phyloP scores from a whole-genome alignment of 1,284 basidiomycete species.

The Dichomitus squalens region DNA sequence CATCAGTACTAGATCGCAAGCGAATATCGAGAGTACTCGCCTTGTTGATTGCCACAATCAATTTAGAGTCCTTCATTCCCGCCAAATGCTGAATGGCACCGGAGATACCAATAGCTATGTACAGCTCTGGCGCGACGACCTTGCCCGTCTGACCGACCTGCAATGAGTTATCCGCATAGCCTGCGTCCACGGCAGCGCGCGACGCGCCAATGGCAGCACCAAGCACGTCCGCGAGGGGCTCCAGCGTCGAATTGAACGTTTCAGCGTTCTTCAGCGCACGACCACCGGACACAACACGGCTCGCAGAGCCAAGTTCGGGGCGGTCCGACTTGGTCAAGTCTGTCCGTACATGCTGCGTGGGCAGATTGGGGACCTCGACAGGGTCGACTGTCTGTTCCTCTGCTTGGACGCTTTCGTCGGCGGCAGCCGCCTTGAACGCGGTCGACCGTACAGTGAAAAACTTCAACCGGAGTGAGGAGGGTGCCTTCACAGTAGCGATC shows the following conservation, averaged over 20 bases:
- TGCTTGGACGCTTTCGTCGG: conserved; percentile 53
- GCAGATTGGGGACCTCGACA: conserved; percentile 60
- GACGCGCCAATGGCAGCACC: conserved; percentile 97
- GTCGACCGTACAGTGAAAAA: conserved; percentile 97
- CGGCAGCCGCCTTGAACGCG: conserved; percentile 80
- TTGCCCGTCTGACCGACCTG: conserved; percentile 99
- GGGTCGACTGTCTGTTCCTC: conserved; percentile 70
- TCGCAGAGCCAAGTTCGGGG: conserved; percentile 89
- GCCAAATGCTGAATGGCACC: conserved; percentile 99
- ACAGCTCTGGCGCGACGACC: conserved; percentile 92
- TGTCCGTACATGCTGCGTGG: conserved; percentile 83
- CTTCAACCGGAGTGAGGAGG: conserved; percentile 77
- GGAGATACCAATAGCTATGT: conserved; percentile 96
- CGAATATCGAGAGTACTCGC: conserved; percentile 38
- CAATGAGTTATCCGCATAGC: conserved; percentile 97
- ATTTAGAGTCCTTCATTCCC: conserved; percentile 99
- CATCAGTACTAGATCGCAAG: not conserved
- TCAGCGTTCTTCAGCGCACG: conserved; percentile 95
- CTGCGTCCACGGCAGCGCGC: conserved; percentile 96
- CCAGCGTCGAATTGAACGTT: conserved; percentile 86
- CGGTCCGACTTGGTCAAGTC: conserved; percentile 90
- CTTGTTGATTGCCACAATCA: conserved; percentile 99
- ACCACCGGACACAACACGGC: conserved; percentile 93
- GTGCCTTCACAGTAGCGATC: conserved; percentile 88
- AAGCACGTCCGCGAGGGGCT: conserved; percentile 92